Evolutionary conservation across 2,329 filamentous ascomycete species (phyloP).

Genomic region (Didymella lethalis): DNA sequence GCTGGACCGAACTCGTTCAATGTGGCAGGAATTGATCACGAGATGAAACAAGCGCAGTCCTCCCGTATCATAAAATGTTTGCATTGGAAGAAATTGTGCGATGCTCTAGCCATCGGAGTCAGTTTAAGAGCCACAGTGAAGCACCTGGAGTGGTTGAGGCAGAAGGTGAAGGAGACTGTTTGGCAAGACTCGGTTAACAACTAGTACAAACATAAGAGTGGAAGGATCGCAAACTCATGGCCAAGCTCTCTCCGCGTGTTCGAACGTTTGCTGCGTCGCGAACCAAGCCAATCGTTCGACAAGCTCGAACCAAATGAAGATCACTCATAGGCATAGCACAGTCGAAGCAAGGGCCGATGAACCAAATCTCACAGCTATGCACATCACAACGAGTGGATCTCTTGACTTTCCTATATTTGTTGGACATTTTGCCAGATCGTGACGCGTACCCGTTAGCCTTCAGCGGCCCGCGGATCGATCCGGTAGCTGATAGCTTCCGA

Average conservation of each 20-base stretch:
- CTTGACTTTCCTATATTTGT: not conserved
- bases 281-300: not conserved
- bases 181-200: not conserved
- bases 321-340: not conserved
- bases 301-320: not conserved
- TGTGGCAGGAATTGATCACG: constrained; percentile 5
- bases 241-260: not conserved
- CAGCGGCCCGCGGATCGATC: not conserved
- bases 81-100: not conserved
- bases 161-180: not conserved
- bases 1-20: constrained; percentile 11
- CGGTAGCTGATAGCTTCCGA: not conserved
- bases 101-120: not conserved
- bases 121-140: not conserved
- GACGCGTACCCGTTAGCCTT: not conserved
- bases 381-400: not conserved
- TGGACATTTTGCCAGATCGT: not conserved
- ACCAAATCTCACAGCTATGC: not conserved
- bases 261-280: not conserved
- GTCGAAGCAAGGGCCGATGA: not conserved
- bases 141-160: constrained; percentile 4
- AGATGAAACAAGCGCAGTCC: constrained; percentile 8
- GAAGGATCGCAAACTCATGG: not conserved
- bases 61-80: constrained; percentile 4
- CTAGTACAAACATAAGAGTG: constrained; percentile 5